phyloP scores from a whole-genome alignment of 306 rosid genomes.

The Vigna nakashimae region DNA sequence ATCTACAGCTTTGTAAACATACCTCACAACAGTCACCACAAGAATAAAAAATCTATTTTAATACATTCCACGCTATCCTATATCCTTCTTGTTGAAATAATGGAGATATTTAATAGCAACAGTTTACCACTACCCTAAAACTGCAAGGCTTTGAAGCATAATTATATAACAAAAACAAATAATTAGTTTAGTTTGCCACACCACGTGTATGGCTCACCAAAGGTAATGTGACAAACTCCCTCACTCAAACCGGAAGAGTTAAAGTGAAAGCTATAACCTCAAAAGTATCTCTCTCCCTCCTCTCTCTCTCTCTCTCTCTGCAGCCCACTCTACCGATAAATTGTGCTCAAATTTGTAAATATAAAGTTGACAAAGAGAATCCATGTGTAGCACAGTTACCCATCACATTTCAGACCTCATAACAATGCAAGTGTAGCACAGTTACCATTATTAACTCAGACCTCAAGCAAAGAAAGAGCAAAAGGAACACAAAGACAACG shows the following conservation, averaged over 20 bases:
- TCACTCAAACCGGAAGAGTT: background rate
- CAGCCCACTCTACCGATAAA: background rate
- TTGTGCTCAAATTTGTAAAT: background rate
- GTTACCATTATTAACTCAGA: background rate
- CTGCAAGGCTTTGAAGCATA: background rate
- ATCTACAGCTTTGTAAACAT: background rate
- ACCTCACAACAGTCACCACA: background rate
- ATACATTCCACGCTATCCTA: background rate
- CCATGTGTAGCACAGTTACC: background rate
- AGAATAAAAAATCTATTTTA: background rate
- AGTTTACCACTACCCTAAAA: background rate
- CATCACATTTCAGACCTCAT: background rate
- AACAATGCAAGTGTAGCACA: too few species aligned
- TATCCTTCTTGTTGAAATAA: background rate
- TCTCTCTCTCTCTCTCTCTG: background rate
- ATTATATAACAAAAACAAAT: background rate
- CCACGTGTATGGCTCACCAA: background rate
- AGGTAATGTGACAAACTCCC: background rate
- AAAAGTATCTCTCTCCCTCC: background rate
- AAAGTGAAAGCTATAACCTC: background rate
- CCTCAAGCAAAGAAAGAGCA: background rate
- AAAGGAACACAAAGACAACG: background rate
- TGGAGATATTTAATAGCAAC: background rate
- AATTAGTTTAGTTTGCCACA: background rate
- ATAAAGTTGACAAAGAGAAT: background rate